Base-by-base conservation (phyloP, 768 basidiomycete genomes). In the Peribolospora baueri region DNA sequence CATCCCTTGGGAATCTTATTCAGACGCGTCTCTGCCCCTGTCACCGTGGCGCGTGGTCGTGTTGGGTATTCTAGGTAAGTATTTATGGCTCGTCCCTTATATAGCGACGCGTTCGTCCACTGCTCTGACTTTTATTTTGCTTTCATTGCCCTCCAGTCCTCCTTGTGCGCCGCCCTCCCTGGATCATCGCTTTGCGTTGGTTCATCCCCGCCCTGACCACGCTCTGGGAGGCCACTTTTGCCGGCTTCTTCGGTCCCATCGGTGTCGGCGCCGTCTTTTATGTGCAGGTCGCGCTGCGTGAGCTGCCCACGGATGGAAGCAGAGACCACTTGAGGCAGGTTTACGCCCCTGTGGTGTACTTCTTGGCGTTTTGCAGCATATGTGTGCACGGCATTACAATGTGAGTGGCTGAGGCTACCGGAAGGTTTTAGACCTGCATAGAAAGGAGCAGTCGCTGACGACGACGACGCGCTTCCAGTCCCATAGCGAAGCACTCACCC, bases 1-100 rank as follows among this genome's bases (percentile, higher is more conserved):
- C 45, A 52, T 70, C 5, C 69, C 58, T 5, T 61, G 63, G 63
- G 52, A 55, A 25, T 56, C 59, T 3, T 59, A 60, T 38, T 54
- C 46, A 10, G 50, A 57, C 7, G 57, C 43, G 3, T 46, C n/a
- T 2, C 13, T 43, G 0, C 48, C 43, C n/a, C 55, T 72, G 42
- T 55, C 61, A 2, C 63, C 67, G 1, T 70, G 70, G 69, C 58
- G 66, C 7, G 57, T 72, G 7, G 64, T 70, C 25, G 61, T 69
- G 5, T 58, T 70, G 11, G 68, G 64, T 3, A 61, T 70, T 11
- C 54, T 65, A 42, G 25, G 25, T 25, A 25, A 25, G 25, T 25
- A 25, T 25, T 25, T 25, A 25, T 25, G 25, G 25, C 25, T 25
- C 25, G 25, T 25, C 25, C 25, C 25, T 25, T 25, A 25, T 25